These are phyloP conservation scores for Phytomonas francai DNA, from an alignment of 208 protist genomes.

Conservation along the genomic window DNA sequence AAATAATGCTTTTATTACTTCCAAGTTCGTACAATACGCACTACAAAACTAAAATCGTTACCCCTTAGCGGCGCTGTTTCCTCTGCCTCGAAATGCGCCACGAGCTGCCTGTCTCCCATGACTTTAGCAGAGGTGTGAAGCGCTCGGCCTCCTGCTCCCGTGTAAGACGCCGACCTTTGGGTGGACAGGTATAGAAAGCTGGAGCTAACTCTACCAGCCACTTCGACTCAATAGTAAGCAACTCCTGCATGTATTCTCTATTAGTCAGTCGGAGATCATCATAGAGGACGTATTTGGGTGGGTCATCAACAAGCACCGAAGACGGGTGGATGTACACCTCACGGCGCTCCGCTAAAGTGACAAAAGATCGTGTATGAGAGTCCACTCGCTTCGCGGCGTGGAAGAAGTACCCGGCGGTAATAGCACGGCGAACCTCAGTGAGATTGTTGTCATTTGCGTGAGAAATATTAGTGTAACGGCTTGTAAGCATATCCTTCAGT, in stretches of 20 bases:
- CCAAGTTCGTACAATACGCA: not conserved
- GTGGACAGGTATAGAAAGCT: slow-evolving; percentile 84
- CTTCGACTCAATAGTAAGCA: slow-evolving; percentile 87
- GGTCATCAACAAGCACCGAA: slow-evolving; percentile 71
- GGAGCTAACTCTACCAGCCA: slow-evolving; percentile 94
- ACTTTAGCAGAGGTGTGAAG: slow-evolving; percentile 76
- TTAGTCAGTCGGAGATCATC: slow-evolving; percentile 94
- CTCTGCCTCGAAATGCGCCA: slow-evolving; percentile 81
- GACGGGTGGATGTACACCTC: slow-evolving; percentile 87
- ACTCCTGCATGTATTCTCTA: slow-evolving; percentile 97
- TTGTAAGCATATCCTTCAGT: slow-evolving; percentile 92
- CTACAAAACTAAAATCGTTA: not conserved
- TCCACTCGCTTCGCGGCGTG: slow-evolving; percentile 92
- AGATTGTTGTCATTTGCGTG: slow-evolving; percentile 87
- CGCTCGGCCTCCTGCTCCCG: slow-evolving; percentile 75
- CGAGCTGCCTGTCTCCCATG: slow-evolving; percentile 83
- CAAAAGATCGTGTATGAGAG: slow-evolving; percentile 68
- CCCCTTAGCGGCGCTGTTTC: slow-evolving; percentile 30
- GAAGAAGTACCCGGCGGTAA: slow-evolving; percentile 97
- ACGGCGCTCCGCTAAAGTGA: slow-evolving; percentile 76
- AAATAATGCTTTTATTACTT: slow-evolving; percentile 15
- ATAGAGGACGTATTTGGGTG: slow-evolving; percentile 96
- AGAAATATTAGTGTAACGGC: slow-evolving; percentile 92
- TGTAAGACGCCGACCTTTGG: slow-evolving; percentile 53
- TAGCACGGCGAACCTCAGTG: slow-evolving; percentile 91